These are phyloP conservation scores for Bacidia gigantensis DNA, from an alignment of 495 filamentous ascomycete genomes.

Conservation along the genomic window DNA sequence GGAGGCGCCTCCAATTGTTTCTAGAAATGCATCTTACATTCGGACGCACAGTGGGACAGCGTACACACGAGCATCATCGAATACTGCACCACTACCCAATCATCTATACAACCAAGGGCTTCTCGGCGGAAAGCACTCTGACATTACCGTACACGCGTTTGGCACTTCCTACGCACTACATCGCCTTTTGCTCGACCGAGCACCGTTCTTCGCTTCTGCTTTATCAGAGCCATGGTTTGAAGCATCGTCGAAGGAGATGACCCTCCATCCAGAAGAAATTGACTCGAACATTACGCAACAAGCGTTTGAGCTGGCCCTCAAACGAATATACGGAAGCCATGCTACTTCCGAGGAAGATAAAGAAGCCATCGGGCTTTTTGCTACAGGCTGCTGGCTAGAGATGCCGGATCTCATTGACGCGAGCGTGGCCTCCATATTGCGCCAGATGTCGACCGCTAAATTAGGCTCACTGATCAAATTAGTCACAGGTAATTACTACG, in stretches of 20 bases:
- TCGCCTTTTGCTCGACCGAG: slow-evolving; percentile 42
- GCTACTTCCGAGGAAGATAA: slow-evolving; percentile 35
- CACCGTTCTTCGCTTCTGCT: slow-evolving; percentile 43
- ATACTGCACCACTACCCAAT: slow-evolving; percentile 33
- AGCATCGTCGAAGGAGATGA: slow-evolving; percentile 38
- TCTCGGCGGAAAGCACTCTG: slow-evolving; percentile 40
- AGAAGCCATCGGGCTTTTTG: slow-evolving; percentile 43
- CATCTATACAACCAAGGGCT: slow-evolving; percentile 46
- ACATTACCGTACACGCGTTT: slow-evolving; percentile 42
- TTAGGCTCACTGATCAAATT: slow-evolving; percentile 35
- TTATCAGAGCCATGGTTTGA: slow-evolving; percentile 47
- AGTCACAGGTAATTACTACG: slow-evolving; percentile 48
- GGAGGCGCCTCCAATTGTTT: slow-evolving; percentile 18
- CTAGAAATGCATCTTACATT: slow-evolving; percentile 23
- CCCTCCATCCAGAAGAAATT: slow-evolving; percentile 42
- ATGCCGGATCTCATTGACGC: slow-evolving; percentile 45
- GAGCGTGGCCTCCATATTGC: slow-evolving; percentile 38
- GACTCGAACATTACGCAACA: slow-evolving; percentile 41
- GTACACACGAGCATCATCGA: slow-evolving; percentile 23
- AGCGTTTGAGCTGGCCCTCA: slow-evolving; percentile 45
- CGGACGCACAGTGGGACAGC: slow-evolving; percentile 19
- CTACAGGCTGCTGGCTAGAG: slow-evolving; percentile 45
- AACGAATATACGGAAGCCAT: slow-evolving; percentile 40
- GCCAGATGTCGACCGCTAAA: slow-evolving; percentile 36
- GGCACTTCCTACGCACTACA: slow-evolving; percentile 39